Evolutionary conservation across 345 rosid genomes (phyloP).

Genomic region (Cardamine resedifolia): DNA sequence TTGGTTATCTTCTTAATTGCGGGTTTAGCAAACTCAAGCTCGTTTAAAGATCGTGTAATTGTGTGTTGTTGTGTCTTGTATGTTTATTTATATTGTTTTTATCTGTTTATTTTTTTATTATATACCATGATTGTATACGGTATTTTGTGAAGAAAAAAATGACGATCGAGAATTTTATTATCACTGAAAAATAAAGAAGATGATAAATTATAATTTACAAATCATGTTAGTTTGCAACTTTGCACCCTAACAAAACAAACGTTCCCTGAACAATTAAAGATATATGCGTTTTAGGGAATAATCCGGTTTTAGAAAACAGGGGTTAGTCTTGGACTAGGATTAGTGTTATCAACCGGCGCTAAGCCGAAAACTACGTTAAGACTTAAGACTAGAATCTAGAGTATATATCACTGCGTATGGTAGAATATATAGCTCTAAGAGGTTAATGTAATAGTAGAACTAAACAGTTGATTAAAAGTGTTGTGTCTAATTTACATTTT

Average conservation of each 20-base stretch:
- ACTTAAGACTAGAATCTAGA: too few relatives aligned
- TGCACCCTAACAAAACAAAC: too few relatives aligned
- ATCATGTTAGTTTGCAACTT: not conserved
- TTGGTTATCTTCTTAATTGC: conserved; percentile 11
- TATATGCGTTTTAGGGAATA: not conserved
- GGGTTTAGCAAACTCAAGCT: conserved; percentile 11
- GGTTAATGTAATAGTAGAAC: not conserved
- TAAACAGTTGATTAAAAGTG: too few relatives aligned
- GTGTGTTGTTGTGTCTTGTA: conserved; percentile 33
- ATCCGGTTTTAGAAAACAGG: not conserved
- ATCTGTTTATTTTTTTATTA: not conserved
- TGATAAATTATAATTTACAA: not conserved
- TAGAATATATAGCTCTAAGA: not conserved
- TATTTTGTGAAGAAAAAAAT: not conserved
- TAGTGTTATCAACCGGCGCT: too few relatives aligned
- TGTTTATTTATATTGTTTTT: conserved; percentile 11
- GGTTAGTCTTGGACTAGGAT: too few relatives aligned
- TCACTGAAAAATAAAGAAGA: not conserved
- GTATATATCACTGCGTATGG: too few relatives aligned
- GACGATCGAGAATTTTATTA: not conserved
- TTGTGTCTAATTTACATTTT: not conserved
- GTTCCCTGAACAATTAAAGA: not conserved
- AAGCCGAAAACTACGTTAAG: too few relatives aligned
- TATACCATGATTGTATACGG: not conserved
- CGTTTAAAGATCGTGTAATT: not conserved